Conservation (phyloP, 2,329 filamentous ascomycete species). For the Endoconidiophora laricicola region DNA sequence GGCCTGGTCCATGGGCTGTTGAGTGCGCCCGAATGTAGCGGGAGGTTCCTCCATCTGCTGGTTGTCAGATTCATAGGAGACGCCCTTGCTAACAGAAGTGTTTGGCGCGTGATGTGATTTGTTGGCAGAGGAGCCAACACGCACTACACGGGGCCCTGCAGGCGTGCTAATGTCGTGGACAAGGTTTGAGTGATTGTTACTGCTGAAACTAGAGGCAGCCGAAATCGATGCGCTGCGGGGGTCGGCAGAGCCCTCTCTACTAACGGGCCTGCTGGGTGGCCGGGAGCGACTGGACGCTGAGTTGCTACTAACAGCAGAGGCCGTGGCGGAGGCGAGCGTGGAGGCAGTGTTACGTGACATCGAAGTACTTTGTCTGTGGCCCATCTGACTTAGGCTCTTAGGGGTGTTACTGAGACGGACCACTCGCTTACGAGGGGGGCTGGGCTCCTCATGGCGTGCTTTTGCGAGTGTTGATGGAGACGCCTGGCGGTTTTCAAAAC, state of each 20-base stretch:
- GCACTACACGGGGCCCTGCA: conserved; percentile 34
- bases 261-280: conserved; percentile 24
- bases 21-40: conserved; percentile 1
- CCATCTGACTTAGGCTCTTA: conserved; percentile 26
- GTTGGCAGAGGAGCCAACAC: conserved; percentile 30
- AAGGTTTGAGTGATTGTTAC: conserved; percentile 6
- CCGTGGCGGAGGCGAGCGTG: conserved; percentile 8
- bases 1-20: conserved; percentile 3
- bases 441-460: conserved; percentile 30
- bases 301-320: conserved; percentile 11
- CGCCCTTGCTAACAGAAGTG: neutral
- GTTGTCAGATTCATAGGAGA: conserved; percentile 2
- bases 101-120: conserved; percentile 16
- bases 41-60: conserved; percentile 4
- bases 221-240: conserved; percentile 18
- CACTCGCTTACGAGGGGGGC: conserved; percentile 38
- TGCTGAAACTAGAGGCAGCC: conserved; percentile 9
- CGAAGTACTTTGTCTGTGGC: conserved; percentile 34
- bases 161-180: conserved; percentile 35
- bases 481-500: conserved; percentile 20
- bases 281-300: conserved; percentile 17
- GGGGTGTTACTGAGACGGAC: conserved; percentile 39
- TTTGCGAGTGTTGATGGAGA: conserved; percentile 26
- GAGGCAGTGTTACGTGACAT: conserved; percentile 21
- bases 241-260: conserved; percentile 26